Percentiles rank a stretch among this genome's conserved stretches.
These are phyloP conservation scores for Aspergillus kassunensis DNA, from an alignment of 495 filamentous ascomycete species.

Conservation along the genomic window DNA sequence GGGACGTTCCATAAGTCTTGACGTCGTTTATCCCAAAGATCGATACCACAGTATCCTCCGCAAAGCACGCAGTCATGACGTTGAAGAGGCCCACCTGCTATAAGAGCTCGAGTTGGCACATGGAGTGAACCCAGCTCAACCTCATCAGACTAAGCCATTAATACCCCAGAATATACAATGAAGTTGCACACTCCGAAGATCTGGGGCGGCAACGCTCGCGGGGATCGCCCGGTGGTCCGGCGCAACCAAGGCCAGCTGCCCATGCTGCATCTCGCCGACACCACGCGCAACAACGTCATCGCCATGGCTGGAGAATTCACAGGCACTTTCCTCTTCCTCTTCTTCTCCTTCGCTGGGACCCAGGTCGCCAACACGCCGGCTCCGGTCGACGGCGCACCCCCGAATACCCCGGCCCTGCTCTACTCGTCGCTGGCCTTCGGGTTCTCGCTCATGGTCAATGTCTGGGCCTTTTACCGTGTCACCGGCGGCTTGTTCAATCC, in stretches of 20 bases:
- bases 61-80: conserved; percentile 12
- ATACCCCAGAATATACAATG: too few relatives aligned
- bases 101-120: too few relatives aligned
- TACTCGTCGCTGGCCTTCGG: conserved; percentile 73
- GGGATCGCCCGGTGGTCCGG: background rate
- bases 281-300: conserved; percentile 48
- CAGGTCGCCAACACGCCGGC: conserved; percentile 62
- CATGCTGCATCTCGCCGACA: conserved; percentile 38
- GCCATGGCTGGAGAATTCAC: conserved; percentile 67
- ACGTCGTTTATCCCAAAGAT: background rate
- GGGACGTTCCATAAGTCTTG: background rate
- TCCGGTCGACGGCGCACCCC: conserved; percentile 29
- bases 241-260: conserved; percentile 28
- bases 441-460: conserved; percentile 72
- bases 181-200: background rate
- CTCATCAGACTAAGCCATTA: too few relatives aligned
- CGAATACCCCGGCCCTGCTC: conserved; percentile 49
- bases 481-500: conserved; percentile 62
- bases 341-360: conserved; percentile 76
- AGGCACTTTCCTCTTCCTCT: conserved; percentile 79
- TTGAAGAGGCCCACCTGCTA: too few relatives aligned
- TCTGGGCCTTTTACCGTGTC: conserved; percentile 53
- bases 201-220: background rate
- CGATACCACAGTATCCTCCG: too few relatives aligned
- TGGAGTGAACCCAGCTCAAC: too few relatives aligned